Conservation (phyloP, 176 grass and related monocot genomes). For the Saccharum spontaneum region DNA sequence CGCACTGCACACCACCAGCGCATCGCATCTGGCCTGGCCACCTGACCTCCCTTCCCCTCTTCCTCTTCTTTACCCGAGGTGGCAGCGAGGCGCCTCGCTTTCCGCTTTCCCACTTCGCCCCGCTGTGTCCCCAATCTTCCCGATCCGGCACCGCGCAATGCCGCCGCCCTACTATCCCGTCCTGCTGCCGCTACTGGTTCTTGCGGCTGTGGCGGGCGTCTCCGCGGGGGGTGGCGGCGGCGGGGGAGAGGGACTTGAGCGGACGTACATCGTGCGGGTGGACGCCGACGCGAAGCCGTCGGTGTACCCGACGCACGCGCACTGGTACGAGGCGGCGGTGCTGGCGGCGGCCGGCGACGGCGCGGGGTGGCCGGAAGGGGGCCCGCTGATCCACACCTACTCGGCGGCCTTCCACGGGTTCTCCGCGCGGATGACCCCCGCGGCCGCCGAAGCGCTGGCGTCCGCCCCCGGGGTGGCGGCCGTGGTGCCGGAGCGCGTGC, state of each 20-base stretch:
- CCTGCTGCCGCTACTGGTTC: neutral
- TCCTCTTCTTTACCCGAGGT: conserved; percentile 31
- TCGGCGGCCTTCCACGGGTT: conserved; percentile 77
- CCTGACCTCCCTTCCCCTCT: neutral
- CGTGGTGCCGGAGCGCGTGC: conserved; percentile 72
- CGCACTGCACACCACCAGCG: neutral
- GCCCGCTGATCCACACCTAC: conserved; percentile 85
- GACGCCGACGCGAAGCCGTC: conserved; percentile 92
- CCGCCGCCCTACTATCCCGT: neutral
- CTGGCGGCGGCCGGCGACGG: conserved; percentile 37
- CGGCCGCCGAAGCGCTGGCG: conserved; percentile 38
- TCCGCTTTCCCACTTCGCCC: conserved; percentile 23
- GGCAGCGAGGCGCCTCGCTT: conserved; percentile 29
- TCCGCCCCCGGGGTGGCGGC: conserved; percentile 53
- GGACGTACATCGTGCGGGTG: conserved; percentile 86
- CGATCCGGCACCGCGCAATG: conserved; percentile 40
- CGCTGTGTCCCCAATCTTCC: neutral
- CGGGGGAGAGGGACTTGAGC: neutral
- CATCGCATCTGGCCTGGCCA: neutral
- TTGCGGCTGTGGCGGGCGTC: neutral
- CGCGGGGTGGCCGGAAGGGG: conserved; percentile 51
- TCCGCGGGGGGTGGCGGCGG: neutral
- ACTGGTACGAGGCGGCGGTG: conserved; percentile 87
- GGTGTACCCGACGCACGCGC: conserved; percentile 77
- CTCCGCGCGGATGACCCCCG: conserved; percentile 65